Evolutionary conservation across 371 early-diverging fungal species (phyloP), one percentile per base, ranked within the genome.

Genomic region (Mucor plumbeus): DNA sequence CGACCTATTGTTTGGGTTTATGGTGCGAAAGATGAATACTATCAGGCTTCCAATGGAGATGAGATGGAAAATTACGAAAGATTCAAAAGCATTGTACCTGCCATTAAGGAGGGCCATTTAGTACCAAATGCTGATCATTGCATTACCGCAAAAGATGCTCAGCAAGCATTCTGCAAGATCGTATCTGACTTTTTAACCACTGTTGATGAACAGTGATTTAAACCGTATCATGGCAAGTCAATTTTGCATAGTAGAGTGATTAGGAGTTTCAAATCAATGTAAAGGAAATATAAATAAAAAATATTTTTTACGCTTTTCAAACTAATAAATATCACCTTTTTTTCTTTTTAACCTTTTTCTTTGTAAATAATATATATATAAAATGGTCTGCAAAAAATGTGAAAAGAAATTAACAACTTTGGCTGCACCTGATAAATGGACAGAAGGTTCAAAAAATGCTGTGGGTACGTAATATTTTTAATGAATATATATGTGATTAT

Each of bases 391-490:
- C 64, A 76, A 71, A 47, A 88, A 84, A 70, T 89, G 91, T 70
- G 90, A 92, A 81, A 89, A 88, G 80, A 92, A 92, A 64, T 72
- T 90, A 17, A 74, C 81, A 8, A 82, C 81, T 59, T 76, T 90
- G 36, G 85, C 87, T 44, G 84, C 86, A 53, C 88, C 89, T 8
- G 88, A 88, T 65, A 87, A 84, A 56, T 91, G 90, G 90, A 90
- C 89, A 60, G 90, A 89, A 44, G 92, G 90, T 4, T 82, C 90
- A 5, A 77, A 81, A 40, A 91, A 89, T 61, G 69, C 81, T 26
- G 63, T 64, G 38, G 79, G 85, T 79, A 85, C 33, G 19, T 17
- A 26, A 21, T 21, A 26, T 13, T 26, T 14, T n/a, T 33, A 11
- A 17, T 36, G 17, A 34, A 15, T 44, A 10, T 44, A 17, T 7